phyloP scores from a whole-genome alignment of 768 basidiomycete species.

The Phaffia australis region DNA sequence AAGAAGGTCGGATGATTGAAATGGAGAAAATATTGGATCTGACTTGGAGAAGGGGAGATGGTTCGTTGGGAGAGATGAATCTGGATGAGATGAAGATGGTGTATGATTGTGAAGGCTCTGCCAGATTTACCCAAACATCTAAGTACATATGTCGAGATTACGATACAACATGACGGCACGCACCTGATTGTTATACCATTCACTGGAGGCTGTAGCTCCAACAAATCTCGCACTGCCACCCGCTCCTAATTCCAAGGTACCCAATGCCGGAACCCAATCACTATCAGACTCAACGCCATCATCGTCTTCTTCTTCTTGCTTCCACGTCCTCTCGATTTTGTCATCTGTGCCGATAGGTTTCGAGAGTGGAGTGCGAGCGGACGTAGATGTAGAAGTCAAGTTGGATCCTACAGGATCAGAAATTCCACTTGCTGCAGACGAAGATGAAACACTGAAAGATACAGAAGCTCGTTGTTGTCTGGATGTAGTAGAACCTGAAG shows the following conservation, averaged over 20 bases:
- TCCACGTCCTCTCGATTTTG: neutral
- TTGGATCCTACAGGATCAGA: no score
- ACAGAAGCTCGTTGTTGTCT: neutral
- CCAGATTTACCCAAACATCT: no score
- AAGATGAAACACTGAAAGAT: neutral
- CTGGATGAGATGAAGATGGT: neutral
- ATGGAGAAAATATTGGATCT: no score
- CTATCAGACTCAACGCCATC: neutral
- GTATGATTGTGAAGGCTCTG: neutral
- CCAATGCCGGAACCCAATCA: conserved; percentile 11
- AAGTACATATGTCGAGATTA: no score
- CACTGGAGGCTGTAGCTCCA: conserved; percentile 2
- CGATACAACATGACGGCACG: neutral
- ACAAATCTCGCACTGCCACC: conserved; percentile 10
- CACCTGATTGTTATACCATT: conserved; percentile 4
- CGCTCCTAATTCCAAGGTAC: conserved; percentile 10
- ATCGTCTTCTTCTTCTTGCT: neutral
- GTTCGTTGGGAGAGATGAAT: neutral
- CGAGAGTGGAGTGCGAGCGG: no score
- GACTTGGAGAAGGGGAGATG: neutral
- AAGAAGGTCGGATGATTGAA: no score
- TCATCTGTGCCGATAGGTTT: neutral
- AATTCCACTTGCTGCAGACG: neutral
- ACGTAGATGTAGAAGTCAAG: no score
- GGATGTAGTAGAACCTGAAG: neutral